These are phyloP conservation scores for Leucocoprinus birnbaumii DNA, from an alignment of 768 basidiomycete genomes.

Conservation along the genomic window DNA sequence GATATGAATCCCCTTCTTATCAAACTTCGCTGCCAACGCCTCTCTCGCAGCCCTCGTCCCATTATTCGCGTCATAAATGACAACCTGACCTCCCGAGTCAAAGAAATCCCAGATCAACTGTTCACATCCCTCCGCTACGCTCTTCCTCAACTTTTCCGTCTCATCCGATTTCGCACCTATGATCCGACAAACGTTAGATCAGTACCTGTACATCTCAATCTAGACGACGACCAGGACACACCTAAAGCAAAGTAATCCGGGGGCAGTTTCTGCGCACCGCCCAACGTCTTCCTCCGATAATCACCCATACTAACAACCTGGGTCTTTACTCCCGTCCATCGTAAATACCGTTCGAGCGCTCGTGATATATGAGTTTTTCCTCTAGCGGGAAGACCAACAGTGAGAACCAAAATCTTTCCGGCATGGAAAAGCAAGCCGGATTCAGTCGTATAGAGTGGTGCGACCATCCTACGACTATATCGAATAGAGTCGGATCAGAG, in stretches of 20 bases:
- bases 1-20: slow-evolving; percentile 85
- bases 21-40: slow-evolving; percentile 79
- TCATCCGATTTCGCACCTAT: slow-evolving; percentile 76
- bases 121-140: slow-evolving; percentile 82
- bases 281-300: slow-evolving; percentile 86
- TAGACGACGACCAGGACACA: slow-evolving; percentile 25
- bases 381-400: slow-evolving; percentile 90
- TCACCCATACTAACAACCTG: slow-evolving; percentile 94
- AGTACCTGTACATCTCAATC: not conserved
- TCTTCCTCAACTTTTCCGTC: slow-evolving; percentile 73
- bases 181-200: no score
- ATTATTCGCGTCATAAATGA: slow-evolving; percentile 98
- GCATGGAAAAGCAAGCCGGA: slow-evolving; percentile 87
- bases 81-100: slow-evolving; percentile 84
- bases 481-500: not conserved
- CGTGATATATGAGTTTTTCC: slow-evolving; percentile 97
- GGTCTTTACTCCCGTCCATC: slow-evolving; percentile 98
- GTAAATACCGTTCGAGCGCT: slow-evolving; percentile 92
- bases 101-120: slow-evolving; percentile 89
- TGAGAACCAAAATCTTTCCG: slow-evolving; percentile 91
- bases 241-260: slow-evolving; percentile 90
- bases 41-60: slow-evolving; percentile 68
- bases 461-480: slow-evolving; percentile 66
- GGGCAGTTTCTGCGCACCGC: slow-evolving; percentile 84
- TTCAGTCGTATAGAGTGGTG: slow-evolving; percentile 93